Percentiles rank a stretch among this genome's conserved stretches.
Conservation (phyloP, 2,329 filamentous ascomycete genomes). For the Penicillium sp. region DNA sequence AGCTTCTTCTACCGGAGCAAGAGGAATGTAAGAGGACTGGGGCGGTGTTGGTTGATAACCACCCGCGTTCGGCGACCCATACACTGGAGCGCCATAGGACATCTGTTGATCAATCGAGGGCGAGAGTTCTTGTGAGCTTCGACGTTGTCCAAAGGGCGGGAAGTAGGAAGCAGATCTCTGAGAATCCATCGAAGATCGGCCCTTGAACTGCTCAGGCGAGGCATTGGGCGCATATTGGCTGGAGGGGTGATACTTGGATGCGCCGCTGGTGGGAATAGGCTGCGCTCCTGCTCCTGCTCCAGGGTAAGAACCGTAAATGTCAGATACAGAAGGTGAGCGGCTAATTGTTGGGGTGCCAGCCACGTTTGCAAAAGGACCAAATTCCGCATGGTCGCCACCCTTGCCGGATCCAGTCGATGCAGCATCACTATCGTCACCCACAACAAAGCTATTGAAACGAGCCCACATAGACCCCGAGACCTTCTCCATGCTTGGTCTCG, state of each 20-base stretch:
- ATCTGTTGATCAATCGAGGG: conserved; percentile 34
- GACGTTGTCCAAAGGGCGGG: conserved; percentile 34
- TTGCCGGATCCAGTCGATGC: conserved; percentile 57
- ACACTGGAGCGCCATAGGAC: conserved; percentile 32
- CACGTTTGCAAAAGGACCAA: conserved; percentile 80
- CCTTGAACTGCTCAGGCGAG: conserved; percentile 52
- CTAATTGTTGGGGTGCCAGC: conserved; percentile 72
- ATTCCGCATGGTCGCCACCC: conserved; percentile 55
- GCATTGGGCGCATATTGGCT: conserved; percentile 48
- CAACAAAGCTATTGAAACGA: conserved; percentile 94
- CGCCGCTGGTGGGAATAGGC: conserved; percentile 32
- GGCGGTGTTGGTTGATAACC: conserved; percentile 40
- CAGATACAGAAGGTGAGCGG: conserved; percentile 69
- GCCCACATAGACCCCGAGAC: conserved; percentile 87
- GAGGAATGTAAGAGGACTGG: conserved; percentile 38
- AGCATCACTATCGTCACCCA: conserved; percentile 77
- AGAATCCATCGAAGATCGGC: conserved; percentile 50
- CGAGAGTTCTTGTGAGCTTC: conserved; percentile 38
- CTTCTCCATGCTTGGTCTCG: conserved; percentile 93
- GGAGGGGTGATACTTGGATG: conserved; percentile 46
- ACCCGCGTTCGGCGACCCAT: conserved; percentile 32
- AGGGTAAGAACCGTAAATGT: conserved; percentile 66
- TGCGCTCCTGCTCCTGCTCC: conserved; percentile 34
- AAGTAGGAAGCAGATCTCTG: conserved; percentile 43
- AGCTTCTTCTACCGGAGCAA: conserved; percentile 43